Evolutionary conservation across 2,329 filamentous ascomycete species (phyloP).

Genomic region (Exophiala sideris): DNA sequence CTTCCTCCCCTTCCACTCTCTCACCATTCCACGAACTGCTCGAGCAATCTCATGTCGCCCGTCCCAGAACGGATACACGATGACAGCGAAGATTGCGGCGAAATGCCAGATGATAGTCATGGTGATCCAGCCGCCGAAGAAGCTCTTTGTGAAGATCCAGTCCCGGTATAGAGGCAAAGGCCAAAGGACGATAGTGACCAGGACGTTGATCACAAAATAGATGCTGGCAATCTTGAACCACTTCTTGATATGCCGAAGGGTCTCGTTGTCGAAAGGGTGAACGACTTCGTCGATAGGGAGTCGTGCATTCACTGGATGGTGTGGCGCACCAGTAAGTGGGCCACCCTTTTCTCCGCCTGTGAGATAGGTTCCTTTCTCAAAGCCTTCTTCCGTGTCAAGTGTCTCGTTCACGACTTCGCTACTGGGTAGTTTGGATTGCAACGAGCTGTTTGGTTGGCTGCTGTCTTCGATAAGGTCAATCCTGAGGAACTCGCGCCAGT

Average conservation of each 20-base stretch:
- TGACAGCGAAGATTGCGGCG: slow-evolving; percentile 19
- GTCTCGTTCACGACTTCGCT: slow-evolving; percentile 9
- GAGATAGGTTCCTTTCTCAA: slow-evolving; percentile 8
- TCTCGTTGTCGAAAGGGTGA: slow-evolving; percentile 23
- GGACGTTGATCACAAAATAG: slow-evolving; percentile 27
- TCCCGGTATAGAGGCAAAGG: slow-evolving; percentile 25
- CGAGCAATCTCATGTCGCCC: slow-evolving; percentile 17
- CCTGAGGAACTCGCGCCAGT: slow-evolving; percentile 47
- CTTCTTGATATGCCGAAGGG: slow-evolving; percentile 23
- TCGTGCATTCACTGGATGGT: neutral
- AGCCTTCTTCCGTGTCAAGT: neutral
- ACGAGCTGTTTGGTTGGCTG: slow-evolving; percentile 10
- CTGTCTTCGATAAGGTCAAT: slow-evolving; percentile 46
- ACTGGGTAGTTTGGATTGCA: slow-evolving; percentile 9
- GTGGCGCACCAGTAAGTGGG: neutral
- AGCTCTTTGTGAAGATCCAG: slow-evolving; percentile 25
- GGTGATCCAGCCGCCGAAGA: slow-evolving; percentile 24
- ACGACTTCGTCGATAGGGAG: slow-evolving; percentile 18
- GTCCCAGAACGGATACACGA: slow-evolving; percentile 23
- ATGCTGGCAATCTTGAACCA: slow-evolving; percentile 26
- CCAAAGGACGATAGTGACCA: slow-evolving; percentile 27
- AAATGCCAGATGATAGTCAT: slow-evolving; percentile 26
- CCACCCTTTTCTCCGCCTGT: neutral
- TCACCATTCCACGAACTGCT: slow-evolving; percentile 13
- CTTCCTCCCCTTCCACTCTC: slow-evolving; percentile 3